Conservation (phyloP, 495 filamentous ascomycete genomes). For the Cetradonia linearis region DNA sequence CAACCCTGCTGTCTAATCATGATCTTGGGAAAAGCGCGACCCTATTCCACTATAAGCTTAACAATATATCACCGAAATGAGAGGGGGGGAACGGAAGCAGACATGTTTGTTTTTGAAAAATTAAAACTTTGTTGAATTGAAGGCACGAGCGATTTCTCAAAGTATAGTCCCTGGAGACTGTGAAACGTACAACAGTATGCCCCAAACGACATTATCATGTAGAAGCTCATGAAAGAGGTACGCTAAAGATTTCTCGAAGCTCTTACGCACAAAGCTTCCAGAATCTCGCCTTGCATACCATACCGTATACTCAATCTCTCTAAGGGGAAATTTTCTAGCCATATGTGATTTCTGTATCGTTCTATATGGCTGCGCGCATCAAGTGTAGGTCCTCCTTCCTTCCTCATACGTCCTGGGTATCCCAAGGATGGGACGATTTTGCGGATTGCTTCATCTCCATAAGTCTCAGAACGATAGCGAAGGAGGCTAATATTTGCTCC, state of each 20-base stretch:
- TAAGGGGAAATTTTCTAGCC: neutral
- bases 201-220: no score
- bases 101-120: no score
- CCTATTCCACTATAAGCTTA: no score
- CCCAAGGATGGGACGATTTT: neutral
- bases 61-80: no score
- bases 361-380: neutral
- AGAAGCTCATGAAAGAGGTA: neutral
- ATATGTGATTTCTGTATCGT: neutral
- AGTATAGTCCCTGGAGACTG: no score
- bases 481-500: neutral
- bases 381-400: fast-evolving
- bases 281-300: neutral
- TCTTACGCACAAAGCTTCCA: no score
- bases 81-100: no score
- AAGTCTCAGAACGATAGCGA: neutral
- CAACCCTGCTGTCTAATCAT: no score
- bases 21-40: no score
- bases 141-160: no score
- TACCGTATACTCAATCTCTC: constrained; percentile 2
- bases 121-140: no score
- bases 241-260: neutral
- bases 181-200: no score
- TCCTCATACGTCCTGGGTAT: neutral
- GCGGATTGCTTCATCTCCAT: fast-evolving